Conservation (phyloP, 139 green algal genomes). For the Pedinophyceae sp. region DNA sequence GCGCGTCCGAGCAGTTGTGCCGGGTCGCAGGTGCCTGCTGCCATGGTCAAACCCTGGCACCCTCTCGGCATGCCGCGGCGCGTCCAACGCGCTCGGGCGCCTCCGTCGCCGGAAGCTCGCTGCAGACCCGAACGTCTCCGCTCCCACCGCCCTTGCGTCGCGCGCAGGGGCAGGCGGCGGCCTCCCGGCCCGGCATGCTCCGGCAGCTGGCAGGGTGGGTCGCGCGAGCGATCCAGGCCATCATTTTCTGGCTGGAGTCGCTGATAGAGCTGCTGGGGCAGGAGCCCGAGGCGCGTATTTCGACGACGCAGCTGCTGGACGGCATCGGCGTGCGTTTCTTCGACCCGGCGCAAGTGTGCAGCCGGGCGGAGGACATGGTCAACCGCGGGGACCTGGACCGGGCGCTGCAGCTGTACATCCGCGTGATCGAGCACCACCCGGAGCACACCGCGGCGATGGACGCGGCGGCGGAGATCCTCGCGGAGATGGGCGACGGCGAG, state of each 20-base stretch:
- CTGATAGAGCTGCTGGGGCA: slow-evolving; percentile 7
- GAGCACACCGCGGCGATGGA: slow-evolving; percentile 8
- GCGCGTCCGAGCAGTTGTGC: too few species aligned
- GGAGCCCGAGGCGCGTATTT: slow-evolving; percentile 3
- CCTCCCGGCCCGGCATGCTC: too few species aligned
- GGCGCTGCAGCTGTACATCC: slow-evolving; percentile 7
- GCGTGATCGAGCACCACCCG: slow-evolving; percentile 7
- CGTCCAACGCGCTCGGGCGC: too few species aligned
- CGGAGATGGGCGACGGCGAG: slow-evolving; percentile 6
- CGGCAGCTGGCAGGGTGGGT: background rate
- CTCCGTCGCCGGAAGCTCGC: too few species aligned
- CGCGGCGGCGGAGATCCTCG: slow-evolving; percentile 7
- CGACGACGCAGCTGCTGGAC: background rate
- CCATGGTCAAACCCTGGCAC: too few species aligned
- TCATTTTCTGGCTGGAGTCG: slow-evolving; percentile 5
- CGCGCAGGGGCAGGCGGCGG: too few species aligned
- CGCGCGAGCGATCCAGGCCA: background rate
- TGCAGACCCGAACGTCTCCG: too few species aligned
- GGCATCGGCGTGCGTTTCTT: background rate
- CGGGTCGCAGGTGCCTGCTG: too few species aligned
- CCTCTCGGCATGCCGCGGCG: too few species aligned
- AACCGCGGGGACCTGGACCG: slow-evolving; percentile 3
- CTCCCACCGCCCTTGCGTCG: too few species aligned
- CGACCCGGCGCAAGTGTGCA: background rate
- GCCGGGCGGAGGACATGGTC: slow-evolving; percentile 1